Base-by-base conservation (phyloP, 1,284 basidiomycete genomes). In the Fomitopsis palustris region DNA sequence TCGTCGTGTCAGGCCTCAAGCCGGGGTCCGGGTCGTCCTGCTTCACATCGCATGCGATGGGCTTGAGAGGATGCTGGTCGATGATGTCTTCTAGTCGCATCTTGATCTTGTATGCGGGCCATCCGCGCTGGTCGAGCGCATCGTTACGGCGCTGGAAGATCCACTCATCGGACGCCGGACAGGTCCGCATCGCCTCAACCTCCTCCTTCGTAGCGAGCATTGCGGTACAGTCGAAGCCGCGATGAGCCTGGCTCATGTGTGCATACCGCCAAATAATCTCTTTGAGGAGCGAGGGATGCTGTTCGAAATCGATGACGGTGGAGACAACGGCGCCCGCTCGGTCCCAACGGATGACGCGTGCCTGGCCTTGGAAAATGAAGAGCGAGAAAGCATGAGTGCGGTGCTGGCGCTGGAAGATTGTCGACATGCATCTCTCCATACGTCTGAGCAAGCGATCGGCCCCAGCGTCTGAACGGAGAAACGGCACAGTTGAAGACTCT, bases 321-420 rank as follows among this genome's bases (percentile, higher is more conserved):
- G 61, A 55, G 35, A 62, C 55, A 21, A 63, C 60, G 41, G 58
- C 57, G 2, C 63, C 64, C 17, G 61, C 59, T 19, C 57, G 61
- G 51, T 67, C 66, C 61, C 63, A 64, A 25, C 56, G 63, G 9
- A 65, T 33, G 33, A 66, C 37, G 5, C 66, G 61, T 10, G 63
- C 64, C 23, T 31, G 31, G 31, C 54, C 17, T 7, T 54, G 53
- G 31, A 56, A 60, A 31, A 67, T 53, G 41, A 63, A 16, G 8
- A 67, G 17, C 52, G 60, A 55, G 56, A 63, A 63, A 29, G 57
- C 10, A 53, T 58, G 59, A 38, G 35, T 31, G 1, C 60, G 61
- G 16, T 62, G 61, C 38, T 66, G 64, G n/a, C 39, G 56, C 16
- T 19, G n/a, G 53, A 54, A 41, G 21, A 59, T 38, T 14, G 42